Evolutionary conservation across 2,329 filamentous ascomycete species (phyloP), one percentile per base, ranked within the genome.

Genomic region (Ophiostoma tasmaniense): DNA sequence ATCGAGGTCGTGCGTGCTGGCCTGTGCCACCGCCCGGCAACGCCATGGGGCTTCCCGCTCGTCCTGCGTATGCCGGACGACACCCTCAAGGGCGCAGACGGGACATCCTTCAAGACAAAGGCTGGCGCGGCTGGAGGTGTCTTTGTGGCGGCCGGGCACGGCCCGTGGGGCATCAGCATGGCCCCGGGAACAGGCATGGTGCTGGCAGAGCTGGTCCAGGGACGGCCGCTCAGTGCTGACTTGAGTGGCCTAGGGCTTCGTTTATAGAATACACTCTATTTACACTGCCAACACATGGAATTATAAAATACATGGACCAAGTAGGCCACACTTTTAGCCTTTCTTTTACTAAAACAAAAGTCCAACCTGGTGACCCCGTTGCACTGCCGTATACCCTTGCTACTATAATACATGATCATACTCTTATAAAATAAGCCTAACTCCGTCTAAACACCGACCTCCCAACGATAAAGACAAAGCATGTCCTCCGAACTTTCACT

Each of bases 11-110:
- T 92, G 13, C 82, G 88, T 45, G 84, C 88, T 72, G 86, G 71
- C 1, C 76, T 93, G 69, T 94, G 91, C 75, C 93, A 92, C 78
- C 83, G 91, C 14, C 90, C 91, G 0, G 84, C 90, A 2, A 89
- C 89, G 28, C 78, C 81, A 1, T 83, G 81, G 66, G 90, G 90
- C 0, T 81, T 80, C 33, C 90, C 91, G 0, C 84, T 92, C 33
- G 74, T 93, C 11, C 79, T 82, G 2, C 80, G 84, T 42, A 77
- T 92, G 33, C 77, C 80, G 1, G 86, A 90, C 72, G 75, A 78
- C 14, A 80, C 82, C 61, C 80, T 92, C 2, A 87, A 87, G 1
- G 74, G 74, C 14, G 78, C 79, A 50, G 13, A 30, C 45, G 42
- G 30, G 0, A 42, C 17, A 2, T 6, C n/a, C 1, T 39, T 84